Conservation (phyloP, 2,329 filamentous ascomycete genomes). For the Niveomyces coronatus region DNA sequence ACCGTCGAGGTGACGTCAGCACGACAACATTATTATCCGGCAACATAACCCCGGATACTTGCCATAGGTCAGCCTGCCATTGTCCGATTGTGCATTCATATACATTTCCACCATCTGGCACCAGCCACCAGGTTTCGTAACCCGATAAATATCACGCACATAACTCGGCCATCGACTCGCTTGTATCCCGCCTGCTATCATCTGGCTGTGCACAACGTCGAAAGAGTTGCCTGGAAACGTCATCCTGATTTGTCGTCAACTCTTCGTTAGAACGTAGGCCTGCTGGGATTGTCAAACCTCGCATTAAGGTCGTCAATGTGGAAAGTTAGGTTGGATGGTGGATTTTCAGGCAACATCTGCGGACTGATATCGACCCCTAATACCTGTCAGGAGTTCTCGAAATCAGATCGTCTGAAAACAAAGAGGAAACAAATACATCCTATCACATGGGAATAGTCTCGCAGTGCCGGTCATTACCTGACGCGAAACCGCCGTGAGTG, state of each 20-base stretch:
- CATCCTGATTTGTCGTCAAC: constrained; percentile 32
- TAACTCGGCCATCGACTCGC: constrained; percentile 64
- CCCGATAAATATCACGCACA: constrained; percentile 61
- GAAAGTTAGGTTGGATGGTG: constrained; percentile 56
- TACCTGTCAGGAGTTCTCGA: constrained; percentile 37
- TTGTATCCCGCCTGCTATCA: constrained; percentile 63
- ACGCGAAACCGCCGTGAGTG: no score
- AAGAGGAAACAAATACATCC: neutral
- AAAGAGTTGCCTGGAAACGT: constrained; percentile 63
- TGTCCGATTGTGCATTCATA: constrained; percentile 76
- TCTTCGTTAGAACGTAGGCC: neutral
- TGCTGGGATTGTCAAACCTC: constrained; percentile 30
- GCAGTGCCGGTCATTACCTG: no score
- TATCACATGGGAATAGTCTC: no score
- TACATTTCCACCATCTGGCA: constrained; percentile 84
- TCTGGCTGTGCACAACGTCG: constrained; percentile 72
- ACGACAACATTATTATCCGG: neutral
- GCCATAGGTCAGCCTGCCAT: constrained; percentile 62
- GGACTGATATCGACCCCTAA: constrained; percentile 63
- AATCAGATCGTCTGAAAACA: neutral
- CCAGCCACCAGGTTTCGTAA: constrained; percentile 71
- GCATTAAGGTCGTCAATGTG: constrained; percentile 65
- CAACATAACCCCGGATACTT: constrained; percentile 14
- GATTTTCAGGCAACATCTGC: constrained; percentile 54
- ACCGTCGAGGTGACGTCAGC: constrained; percentile 9